Percentiles rank a stretch among this genome's conserved stretches.
These are phyloP conservation scores for Acaromyces ingoldii DNA, from an alignment of 1,284 basidiomycete species.

Conservation along the genomic window DNA sequence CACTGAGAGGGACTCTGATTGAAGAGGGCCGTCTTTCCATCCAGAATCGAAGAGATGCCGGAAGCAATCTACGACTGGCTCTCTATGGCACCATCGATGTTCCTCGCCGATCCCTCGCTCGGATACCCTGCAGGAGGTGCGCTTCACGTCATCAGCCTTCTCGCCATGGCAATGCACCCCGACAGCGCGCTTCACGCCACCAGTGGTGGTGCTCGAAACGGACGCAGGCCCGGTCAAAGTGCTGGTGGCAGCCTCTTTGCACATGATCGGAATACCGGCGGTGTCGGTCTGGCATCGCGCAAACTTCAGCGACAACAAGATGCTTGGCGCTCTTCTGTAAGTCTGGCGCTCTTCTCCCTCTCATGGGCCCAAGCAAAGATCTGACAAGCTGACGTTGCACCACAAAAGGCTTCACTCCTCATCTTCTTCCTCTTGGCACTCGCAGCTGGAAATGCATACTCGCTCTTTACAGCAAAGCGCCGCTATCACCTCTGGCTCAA, in stretches of 20 bases:
- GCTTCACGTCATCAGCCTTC: conserved; percentile 19
- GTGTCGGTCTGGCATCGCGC: conserved; percentile 4
- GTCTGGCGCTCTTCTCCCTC: too few species aligned
- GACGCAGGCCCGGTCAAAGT: conserved; percentile 24
- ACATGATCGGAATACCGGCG: conserved; percentile 16
- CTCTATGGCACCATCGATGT: neutral
- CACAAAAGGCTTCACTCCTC: too few species aligned
- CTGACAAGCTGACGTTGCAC: too few species aligned
- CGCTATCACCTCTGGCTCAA: conserved; percentile 27
- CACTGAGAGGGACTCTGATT: too few species aligned
- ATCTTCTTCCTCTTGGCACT: conserved; percentile 6
- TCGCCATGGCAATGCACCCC: conserved; percentile 18
- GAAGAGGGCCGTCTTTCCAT: too few species aligned
- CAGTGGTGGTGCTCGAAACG: conserved; percentile 20
- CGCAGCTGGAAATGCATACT: conserved; percentile 22
- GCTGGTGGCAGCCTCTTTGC: conserved; percentile 17
- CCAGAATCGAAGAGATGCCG: conserved; percentile 6
- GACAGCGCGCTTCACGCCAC: conserved; percentile 19
- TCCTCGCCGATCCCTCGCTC: conserved; percentile 2
- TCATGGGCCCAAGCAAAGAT: neutral
- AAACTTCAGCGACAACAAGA: neutral
- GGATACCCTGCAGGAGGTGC: conserved; percentile 23
- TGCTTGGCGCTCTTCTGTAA: conserved; percentile 1
- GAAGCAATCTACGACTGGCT: conserved; percentile 1
- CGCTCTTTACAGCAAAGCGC: conserved; percentile 25